Evolutionary conservation across 2,329 filamentous ascomycete genomes (phyloP), one percentile per base, ranked within the genome.

Genomic region (Fusarium sp.): DNA sequence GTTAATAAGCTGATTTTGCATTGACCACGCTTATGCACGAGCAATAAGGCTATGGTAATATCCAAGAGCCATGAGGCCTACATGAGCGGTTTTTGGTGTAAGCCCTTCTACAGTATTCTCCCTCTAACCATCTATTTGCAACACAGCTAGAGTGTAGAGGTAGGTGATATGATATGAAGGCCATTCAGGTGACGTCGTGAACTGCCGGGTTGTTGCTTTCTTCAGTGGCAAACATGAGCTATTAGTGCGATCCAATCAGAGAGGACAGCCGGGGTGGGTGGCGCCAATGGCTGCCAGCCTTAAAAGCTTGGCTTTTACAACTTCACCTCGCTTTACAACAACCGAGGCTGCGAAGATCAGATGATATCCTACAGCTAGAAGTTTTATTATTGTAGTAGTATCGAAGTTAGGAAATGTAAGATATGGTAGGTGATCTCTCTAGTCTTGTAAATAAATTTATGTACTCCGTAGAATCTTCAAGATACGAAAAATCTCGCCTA

Each of bases 171-270:
- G 35, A 37, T 33, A 37, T 15, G 9, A 33, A 7, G 30, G 30
- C 13, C 17, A 37, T 10, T 19, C 17, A 19, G 7, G 8, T 9
- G 17, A 37, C 17, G 35, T 54, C 24, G 14, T 43, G 37, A 55
- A 62, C 35, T 62, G 56, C 59, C 48, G 56, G 39, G 39, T 53
- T 17, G 15, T 28, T 33, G 40, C 3, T 22, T 41, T 24, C n/a
- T 43, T 47, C 7, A 3, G 59, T 62, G 59, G 59, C 56, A 62
- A 62, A 43, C 22, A 24, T 44, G 56, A 60, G 56, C 20, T 22
- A 37, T 55, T 56, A 62, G 54, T 62, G 50, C 37, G 60, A 49
- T 30, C 60, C 60, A 63, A 63, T 63, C 17, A 47, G 2, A 62
- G 28, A 14, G 9, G 26, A 41, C 7, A 40, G 28, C 19, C 14